Percentiles rank a stretch among this genome's conserved stretches.
phyloP scores from a whole-genome alignment of 106 monocot genomes.

The Dioscorea alata region DNA sequence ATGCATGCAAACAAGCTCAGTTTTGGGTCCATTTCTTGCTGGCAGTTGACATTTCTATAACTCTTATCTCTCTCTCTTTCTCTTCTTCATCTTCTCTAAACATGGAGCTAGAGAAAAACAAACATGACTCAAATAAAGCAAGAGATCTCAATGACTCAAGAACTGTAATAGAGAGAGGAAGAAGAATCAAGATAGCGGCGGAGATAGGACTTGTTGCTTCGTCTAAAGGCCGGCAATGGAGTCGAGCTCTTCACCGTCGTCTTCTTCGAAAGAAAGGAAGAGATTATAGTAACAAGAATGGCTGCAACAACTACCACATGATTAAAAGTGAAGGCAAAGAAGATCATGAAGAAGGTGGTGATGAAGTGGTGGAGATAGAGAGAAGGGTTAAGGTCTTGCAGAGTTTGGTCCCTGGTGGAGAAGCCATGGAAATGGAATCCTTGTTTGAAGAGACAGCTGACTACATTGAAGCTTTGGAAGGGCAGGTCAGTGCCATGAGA shows the following conservation, averaged over 20 bases:
- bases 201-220: conserved; percentile 32
- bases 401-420: conserved; percentile 55
- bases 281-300: too few relatives aligned
- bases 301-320: too few relatives aligned
- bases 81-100: background rate
- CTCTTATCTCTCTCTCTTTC: too few relatives aligned
- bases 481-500: conserved; percentile 40
- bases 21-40: too few relatives aligned
- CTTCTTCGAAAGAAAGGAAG: background rate
- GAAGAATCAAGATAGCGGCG: conserved; percentile 40
- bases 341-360: background rate
- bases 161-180: conserved; percentile 19
- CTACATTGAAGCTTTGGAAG: conserved; percentile 47
- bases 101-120: background rate
- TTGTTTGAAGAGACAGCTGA: conserved; percentile 63
- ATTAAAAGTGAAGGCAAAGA: too few relatives aligned
- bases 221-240: conserved; percentile 20
- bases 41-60: too few relatives aligned
- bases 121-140: background rate
- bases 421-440: conserved; percentile 30
- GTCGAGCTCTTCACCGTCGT: conserved; percentile 13
- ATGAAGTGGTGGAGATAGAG: conserved; percentile 24
- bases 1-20: too few relatives aligned
- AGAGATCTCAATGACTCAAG: too few relatives aligned
- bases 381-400: conserved; percentile 34